Evolutionary conservation across 148 eudicot genomes (phyloP).

Genomic region (Chenopodium berlandieri): DNA sequence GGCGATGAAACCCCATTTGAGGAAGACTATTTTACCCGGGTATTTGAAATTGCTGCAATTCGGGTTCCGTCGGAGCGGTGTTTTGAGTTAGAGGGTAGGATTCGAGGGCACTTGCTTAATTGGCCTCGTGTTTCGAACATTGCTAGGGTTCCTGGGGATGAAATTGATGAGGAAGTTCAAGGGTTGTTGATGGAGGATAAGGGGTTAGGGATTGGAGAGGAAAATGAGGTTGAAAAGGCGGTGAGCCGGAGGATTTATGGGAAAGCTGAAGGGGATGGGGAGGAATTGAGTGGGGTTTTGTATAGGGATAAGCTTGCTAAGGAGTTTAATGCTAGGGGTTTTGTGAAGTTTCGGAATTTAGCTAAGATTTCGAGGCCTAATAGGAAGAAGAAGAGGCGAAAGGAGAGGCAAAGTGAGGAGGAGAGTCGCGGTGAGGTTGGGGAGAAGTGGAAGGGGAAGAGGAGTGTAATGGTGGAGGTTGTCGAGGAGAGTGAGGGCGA

Average conservation of each 20-base stretch:
- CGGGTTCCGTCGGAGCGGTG: conserved; percentile 71
- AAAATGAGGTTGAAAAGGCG: conserved; percentile 32
- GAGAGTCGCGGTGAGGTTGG: conserved; percentile 26
- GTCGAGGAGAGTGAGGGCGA: conserved; percentile 39
- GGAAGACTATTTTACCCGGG: conserved; percentile 54
- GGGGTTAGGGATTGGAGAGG: conserved; percentile 9
- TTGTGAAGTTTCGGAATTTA: conserved; percentile 69
- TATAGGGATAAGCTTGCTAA: conserved; percentile 71
- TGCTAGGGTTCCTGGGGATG: conserved; percentile 85
- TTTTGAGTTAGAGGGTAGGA: conserved; percentile 58
- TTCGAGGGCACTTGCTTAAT: conserved; percentile 87
- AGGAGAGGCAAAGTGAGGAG: conserved; percentile 30
- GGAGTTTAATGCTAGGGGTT: conserved; percentile 70
- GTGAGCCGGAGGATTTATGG: conserved; percentile 62
- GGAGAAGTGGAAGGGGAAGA: conserved; percentile 34
- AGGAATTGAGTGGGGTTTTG: conserved; percentile 57
- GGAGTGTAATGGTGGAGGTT: conserved; percentile 56
- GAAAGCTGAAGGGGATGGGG: conserved; percentile 75
- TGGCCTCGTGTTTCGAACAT: conserved; percentile 87
- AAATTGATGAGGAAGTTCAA: conserved; percentile 45
- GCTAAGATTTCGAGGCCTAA: conserved; percentile 80
- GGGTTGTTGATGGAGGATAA: conserved; percentile 19
- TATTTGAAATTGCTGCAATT: conserved; percentile 61
- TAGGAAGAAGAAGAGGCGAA: conserved; percentile 39
- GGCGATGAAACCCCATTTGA: conserved; percentile 34